A percentile compares a stretch with the other conserved stretches of the same genome.
Evolutionary conservation across 2,329 filamentous ascomycete species (phyloP).

Genomic region (Pseudocercospora fuligena): DNA sequence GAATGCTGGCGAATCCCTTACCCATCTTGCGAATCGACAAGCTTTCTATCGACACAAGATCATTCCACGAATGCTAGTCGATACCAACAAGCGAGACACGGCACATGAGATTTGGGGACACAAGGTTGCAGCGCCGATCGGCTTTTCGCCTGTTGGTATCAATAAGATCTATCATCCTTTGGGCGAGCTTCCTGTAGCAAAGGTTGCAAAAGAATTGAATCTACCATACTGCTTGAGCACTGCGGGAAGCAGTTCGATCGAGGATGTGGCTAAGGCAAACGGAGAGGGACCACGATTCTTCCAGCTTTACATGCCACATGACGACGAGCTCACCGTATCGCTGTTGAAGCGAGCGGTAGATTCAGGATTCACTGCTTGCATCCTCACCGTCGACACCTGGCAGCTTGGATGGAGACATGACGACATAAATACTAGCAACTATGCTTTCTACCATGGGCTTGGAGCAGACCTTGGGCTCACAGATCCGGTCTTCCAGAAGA

Average conservation of each 20-base stretch:
- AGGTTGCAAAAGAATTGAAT: slow-evolving; percentile 63
- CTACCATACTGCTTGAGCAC: slow-evolving; percentile 65
- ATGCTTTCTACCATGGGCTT: slow-evolving; percentile 66
- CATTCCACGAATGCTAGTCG: slow-evolving; percentile 64
- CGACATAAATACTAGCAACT: slow-evolving; percentile 62
- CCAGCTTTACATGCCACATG: slow-evolving; percentile 68
- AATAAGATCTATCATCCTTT: slow-evolving; percentile 67
- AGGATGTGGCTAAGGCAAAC: slow-evolving; percentile 63
- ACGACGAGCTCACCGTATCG: slow-evolving; percentile 63
- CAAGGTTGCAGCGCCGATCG: slow-evolving; percentile 63
- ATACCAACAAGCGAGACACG: slow-evolving; percentile 64
- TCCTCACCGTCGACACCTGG: slow-evolving; percentile 68
- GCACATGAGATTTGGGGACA: slow-evolving; percentile 64
- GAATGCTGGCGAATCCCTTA: slow-evolving; percentile 60
- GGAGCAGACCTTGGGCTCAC: slow-evolving; percentile 63
- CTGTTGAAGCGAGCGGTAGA: slow-evolving; percentile 61
- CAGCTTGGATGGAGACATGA: slow-evolving; percentile 66
- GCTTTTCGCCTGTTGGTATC: slow-evolving; percentile 69
- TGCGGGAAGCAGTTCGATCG: slow-evolving; percentile 61
- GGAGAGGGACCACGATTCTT: slow-evolving; percentile 60
- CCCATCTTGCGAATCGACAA: slow-evolving; percentile 63
- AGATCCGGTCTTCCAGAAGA: slow-evolving; percentile 64
- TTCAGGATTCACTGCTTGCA: slow-evolving; percentile 61
- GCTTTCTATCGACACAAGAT: slow-evolving; percentile 69
- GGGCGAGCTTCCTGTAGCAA: slow-evolving; percentile 64